A percentile compares a stretch with the other conserved stretches of the same genome.
These are phyloP conservation scores for Fusarium agapanthi DNA, from an alignment of 2,329 filamentous ascomycete genomes.

Conservation along the genomic window DNA sequence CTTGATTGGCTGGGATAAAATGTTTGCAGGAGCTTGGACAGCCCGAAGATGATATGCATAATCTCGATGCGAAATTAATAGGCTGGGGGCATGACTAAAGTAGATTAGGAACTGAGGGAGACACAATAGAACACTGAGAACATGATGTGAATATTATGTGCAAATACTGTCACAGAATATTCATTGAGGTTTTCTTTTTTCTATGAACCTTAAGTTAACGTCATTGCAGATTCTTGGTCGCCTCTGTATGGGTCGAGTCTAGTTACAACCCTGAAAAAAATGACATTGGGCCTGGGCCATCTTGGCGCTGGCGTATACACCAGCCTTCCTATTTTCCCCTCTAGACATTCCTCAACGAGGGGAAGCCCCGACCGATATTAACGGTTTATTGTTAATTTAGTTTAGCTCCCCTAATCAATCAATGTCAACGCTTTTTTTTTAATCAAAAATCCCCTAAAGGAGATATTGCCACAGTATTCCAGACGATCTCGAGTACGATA, in stretches of 20 bases:
- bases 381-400: slow-evolving; percentile 5
- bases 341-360: slow-evolving; percentile 17
- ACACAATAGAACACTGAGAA: neutral
- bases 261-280: slow-evolving; percentile 6
- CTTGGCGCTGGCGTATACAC: slow-evolving; percentile 15
- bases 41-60: neutral
- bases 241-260: neutral
- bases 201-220: slow-evolving; percentile 4
- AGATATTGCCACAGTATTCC: slow-evolving; percentile 5
- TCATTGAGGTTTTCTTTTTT: neutral
- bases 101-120: neutral
- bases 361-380: slow-evolving; percentile 16
- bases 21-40: neutral
- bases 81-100: neutral
- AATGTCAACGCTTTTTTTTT: slow-evolving; percentile 4
- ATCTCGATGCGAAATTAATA: neutral
- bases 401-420: slow-evolving; percentile 17
- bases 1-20: neutral
- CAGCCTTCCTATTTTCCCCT: slow-evolving; percentile 27
- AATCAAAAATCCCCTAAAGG: neutral
- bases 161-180: neutral
- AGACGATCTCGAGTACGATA: slow-evolving; percentile 14
- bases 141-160: neutral
- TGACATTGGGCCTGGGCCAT: neutral
- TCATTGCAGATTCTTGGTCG: slow-evolving; percentile 1